A percentile compares a stretch with the other conserved stretches of the same genome.
Evolutionary conservation across 495 filamentous ascomycete species (phyloP).

Genomic region (Rusavskia elegans): DNA sequence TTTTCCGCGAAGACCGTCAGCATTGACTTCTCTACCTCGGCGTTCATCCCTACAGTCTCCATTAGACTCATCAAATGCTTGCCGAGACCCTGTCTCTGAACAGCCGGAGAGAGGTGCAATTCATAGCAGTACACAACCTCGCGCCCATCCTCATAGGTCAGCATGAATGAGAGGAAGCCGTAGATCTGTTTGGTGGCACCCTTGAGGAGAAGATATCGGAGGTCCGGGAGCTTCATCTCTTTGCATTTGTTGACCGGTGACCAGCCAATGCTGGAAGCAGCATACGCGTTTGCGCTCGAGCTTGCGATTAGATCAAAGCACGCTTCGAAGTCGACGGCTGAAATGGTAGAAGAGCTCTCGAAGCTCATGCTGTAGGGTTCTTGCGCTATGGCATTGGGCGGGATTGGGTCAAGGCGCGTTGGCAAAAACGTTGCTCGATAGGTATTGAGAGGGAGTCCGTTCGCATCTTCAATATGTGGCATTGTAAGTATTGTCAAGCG

Average conservation of each 20-base stretch:
- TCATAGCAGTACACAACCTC: conserved; percentile 81
- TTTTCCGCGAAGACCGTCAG: conserved; percentile 69
- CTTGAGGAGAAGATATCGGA: conserved; percentile 47
- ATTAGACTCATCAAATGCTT: conserved; percentile 24
- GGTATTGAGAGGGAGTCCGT: conserved; percentile 5
- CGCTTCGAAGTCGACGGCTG: conserved; percentile 34
- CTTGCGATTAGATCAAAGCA: conserved; percentile 57
- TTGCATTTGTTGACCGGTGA: conserved; percentile 46
- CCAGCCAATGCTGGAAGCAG: conserved; percentile 50
- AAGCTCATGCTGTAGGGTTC: conserved; percentile 28
- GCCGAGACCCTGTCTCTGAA: conserved; percentile 34
- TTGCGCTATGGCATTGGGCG: not conserved
- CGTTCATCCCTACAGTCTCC: conserved; percentile 25
- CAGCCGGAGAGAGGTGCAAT: conserved; percentile 47
- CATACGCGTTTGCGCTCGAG: conserved; percentile 55
- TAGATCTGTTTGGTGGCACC: not conserved
- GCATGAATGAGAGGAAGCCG: conserved; percentile 71
- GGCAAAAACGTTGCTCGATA: conserved; percentile 11
- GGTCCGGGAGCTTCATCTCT: conserved; percentile 61
- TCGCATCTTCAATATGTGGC: conserved; percentile 6
- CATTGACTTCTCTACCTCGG: conserved; percentile 58
- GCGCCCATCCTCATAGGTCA: conserved; percentile 59
- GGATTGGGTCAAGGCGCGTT: not conserved
- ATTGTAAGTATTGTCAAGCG: not conserved
- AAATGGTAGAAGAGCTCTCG: conserved; percentile 29